A percentile compares a stretch with the other conserved stretches of the same genome.
These are phyloP conservation scores for Oryza rufipogon DNA, from an alignment of 176 grass and related monocot species.

Conservation along the genomic window DNA sequence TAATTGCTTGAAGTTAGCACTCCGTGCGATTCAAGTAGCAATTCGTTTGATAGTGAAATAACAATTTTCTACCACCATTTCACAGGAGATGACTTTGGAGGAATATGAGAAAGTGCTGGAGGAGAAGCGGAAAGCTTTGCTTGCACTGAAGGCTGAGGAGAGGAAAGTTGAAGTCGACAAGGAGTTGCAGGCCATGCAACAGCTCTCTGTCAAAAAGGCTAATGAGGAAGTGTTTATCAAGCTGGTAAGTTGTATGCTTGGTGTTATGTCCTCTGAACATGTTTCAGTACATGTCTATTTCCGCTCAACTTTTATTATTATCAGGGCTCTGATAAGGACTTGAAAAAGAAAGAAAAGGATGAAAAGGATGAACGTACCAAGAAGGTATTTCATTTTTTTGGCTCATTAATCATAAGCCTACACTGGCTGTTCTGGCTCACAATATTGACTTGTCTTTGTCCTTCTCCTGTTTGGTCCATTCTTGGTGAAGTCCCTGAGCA, in stretches of 20 bases:
- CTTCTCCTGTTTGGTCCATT: neutral
- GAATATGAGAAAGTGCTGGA: constrained; percentile 86
- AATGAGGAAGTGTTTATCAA: constrained; percentile 69
- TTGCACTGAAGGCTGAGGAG: constrained; percentile 63
- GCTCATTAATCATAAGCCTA: neutral
- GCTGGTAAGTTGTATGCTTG: constrained; percentile 38
- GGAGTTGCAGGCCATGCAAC: constrained; percentile 71
- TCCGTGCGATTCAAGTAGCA: neutral
- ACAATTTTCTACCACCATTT: neutral
- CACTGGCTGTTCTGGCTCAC: neutral
- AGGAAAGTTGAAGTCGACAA: constrained; percentile 85
- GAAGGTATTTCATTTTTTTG: constrained; percentile 43
- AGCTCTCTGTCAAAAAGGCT: constrained; percentile 67
- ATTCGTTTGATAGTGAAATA: neutral
- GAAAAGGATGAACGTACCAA: constrained; percentile 72
- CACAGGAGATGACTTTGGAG: constrained; percentile 88
- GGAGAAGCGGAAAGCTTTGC: constrained; percentile 69
- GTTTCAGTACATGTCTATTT: neutral
- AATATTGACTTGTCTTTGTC: neutral
- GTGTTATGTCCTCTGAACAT: neutral
- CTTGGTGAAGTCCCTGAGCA: constrained; percentile 61
- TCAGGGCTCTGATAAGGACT: constrained; percentile 71
- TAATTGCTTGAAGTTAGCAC: neutral
- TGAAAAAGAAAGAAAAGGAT: constrained; percentile 66
- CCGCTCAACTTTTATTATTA: neutral